Evolutionary conservation across 768 basidiomycete species (phyloP), one percentile per base, ranked within the genome.

Genomic region (Lanmaoa rubissima): DNA sequence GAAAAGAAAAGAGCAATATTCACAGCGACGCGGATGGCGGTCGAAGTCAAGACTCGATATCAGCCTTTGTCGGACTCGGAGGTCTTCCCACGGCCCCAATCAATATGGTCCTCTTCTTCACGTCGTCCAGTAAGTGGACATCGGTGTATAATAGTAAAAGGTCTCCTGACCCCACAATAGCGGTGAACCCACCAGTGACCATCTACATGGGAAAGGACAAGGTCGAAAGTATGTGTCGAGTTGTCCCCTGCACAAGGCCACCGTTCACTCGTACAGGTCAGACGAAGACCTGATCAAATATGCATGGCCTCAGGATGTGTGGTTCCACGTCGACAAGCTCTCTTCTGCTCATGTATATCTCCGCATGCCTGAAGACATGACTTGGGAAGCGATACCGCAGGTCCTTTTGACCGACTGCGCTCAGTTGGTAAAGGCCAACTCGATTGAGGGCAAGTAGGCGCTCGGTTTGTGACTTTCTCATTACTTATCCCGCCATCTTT

Each of bases 181-280:
- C 75, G 45, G 73, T 78, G 16, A 70, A 82, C 44, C 91, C 92
- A 2, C 76, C 90, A 1, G 85, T 79, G 9, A 82, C 75, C 28
- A 76, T 98, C 54, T 98, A 96, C 73, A 97, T 98, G 94, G 94
- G 96, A 31, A 86, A 85, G 69, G 96, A 99, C 81, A 98, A 99
- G 76, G 88, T 94, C 58, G 92, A 97, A 77, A 94, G 92, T 94
- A 65, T 67, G 88, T 77, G 13, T 17, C 21, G 2, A 21, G 39
- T 46, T 38, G 19, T 35, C n/a, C 8, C 24, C 17, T n/a, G 35
- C 44, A 7, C 47, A 21, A 28, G 31, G 10, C 54, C 53, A 53
- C 54, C 47, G 16, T 46, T 71, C 55, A 73, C 56, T 35, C 61
- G 54, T 48, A 50, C 55, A 65, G 60, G 58, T 58, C 70, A 98